Base-by-base conservation (phyloP, 257 asterid genomes). In the Scutellaria galericulata region DNA sequence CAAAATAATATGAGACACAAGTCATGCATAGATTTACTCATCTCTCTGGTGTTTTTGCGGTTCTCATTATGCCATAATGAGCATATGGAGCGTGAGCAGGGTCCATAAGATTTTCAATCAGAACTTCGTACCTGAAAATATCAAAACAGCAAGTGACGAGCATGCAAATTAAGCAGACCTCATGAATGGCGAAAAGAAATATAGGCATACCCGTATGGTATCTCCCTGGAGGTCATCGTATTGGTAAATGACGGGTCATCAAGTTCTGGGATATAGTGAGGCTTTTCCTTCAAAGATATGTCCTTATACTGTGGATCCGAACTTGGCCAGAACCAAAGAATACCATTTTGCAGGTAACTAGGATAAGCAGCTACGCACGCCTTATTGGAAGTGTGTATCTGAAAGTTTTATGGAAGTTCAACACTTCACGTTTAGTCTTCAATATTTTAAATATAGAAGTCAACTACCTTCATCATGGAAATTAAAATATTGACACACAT, bases 51-150 rank as follows among this genome's bases (percentile, higher is more conserved):
- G 78, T 66, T 85, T 79, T 73, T 46, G 81, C 88, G 5, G 51
- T 64, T 51, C 78, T 81, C 96, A 87, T 81, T 68, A 94, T 86
- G 75, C 98, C 93, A 54, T 90, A 83, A 83, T 94, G 99, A 40
- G 99, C 97, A 44, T 94, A 94, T 39, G 92, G 95, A 71, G 90
- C 92, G 78, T 94, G 99, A 72, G 99, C 86, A 67, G 98, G 99
- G 81, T 94, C 99, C 99, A 94, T 94, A 68, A 91, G 90, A 80
- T 94, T 94, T 85, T 94, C 98, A 52, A 73, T 86, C 77, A 94
- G 86, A 75, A 91, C 59, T 75, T 91, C 98, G 60, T 93, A 93
- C 86, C 98, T 91, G 88, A 66, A 79, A 72, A 75, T 3, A 39
- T 60, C 46, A 58, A 66, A 51, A 52, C 11, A 22, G 22, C 42